Evolutionary conservation across 208 protist species (phyloP).

Genomic region (Blastocrithidia nonstop): DNA sequence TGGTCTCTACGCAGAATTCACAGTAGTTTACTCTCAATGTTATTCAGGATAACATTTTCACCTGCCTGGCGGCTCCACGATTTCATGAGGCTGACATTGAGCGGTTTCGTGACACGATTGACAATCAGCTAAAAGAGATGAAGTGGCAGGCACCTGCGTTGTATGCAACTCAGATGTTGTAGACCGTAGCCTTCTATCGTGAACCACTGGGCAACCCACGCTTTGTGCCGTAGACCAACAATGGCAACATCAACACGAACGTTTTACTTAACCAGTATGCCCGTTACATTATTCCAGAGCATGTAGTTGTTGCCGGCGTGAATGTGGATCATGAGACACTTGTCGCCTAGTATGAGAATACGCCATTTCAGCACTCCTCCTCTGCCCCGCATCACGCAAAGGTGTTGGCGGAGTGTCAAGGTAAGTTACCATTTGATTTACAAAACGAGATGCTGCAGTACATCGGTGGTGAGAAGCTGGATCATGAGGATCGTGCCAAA

Average conservation of each 20-base stretch:
- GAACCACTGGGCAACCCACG: conserved; percentile 78
- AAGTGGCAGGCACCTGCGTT: conserved; percentile 61
- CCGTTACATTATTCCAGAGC: conserved; percentile 46
- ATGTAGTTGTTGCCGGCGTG: conserved; percentile 74
- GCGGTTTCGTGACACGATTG: conserved; percentile 69
- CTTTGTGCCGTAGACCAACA: conserved; percentile 60
- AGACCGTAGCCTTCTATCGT: conserved; percentile 78
- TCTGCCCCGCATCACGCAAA: conserved; percentile 46
- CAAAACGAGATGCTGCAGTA: conserved; percentile 51
- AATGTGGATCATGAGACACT: conserved; percentile 78
- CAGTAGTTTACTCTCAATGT: conserved; percentile 35
- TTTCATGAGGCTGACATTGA: conserved; percentile 74
- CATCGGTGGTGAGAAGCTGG: conserved; percentile 56
- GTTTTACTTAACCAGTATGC: conserved; percentile 69
- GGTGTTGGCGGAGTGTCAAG: conserved; percentile 4
- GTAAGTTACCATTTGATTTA: conserved; percentile 6
- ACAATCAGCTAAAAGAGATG: conserved; percentile 73
- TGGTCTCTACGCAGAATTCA: conserved; percentile 5
- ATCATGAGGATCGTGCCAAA: conserved; percentile 76
- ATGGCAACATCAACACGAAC: conserved; percentile 36
- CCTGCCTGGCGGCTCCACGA: conserved; percentile 49
- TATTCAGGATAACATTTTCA: conserved; percentile 72
- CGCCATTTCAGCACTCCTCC: conserved; percentile 48
- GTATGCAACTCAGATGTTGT: conserved; percentile 63
- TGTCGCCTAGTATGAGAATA: conserved; percentile 78